Base-by-base conservation (phyloP, 768 basidiomycete genomes). In the Mycena venus region DNA sequence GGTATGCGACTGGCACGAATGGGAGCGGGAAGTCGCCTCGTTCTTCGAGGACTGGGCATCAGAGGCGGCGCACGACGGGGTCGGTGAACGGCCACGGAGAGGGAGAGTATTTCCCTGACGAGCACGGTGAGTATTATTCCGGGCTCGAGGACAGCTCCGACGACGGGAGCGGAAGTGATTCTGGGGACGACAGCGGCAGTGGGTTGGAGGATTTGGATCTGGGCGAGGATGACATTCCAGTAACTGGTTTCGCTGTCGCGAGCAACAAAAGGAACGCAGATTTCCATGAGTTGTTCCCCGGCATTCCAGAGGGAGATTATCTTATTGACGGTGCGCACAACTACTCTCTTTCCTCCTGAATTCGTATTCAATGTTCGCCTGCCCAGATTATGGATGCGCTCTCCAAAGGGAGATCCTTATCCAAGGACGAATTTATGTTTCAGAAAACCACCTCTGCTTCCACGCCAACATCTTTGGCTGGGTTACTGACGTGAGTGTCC, bases 391-490 rank as follows among this genome's bases (percentile, higher is more conserved):
- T 78, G 98, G 98, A 8, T 99, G 98, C 80, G 98, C 98, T 0
- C 84, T 99, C 15, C 97, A 99, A 84, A 91, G 97, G 49, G 98
- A 99, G 82, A 99, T 99, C 77, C 88, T 99, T 34, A 94, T 99
- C 51, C 98, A 99, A 88, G 98, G 98, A 6, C 89, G 98, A 14
- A 82, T 99, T 69, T 99, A 99, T 84, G 95, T 99, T 27, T 99
- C 98, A 9, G 98, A 99, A 84, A 99, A 99, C 84, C 97, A 99
- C 80, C 90, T 99, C n/a, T 99, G 96, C 85, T 99, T 99, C 87
- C 96, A 99, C 78, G 98, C 98, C 51, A 99, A 99, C 81, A 99
- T 99, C 53, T 98, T 99, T 83, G 98, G 98, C 51, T 99, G 98
- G 98, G 94, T 98, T 60, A 99, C 98, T 32, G 93, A 98, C 81